These are phyloP conservation scores for Tetrahymena malaccensis DNA, from an alignment of 73 alveolate species.

Conservation along the genomic window DNA sequence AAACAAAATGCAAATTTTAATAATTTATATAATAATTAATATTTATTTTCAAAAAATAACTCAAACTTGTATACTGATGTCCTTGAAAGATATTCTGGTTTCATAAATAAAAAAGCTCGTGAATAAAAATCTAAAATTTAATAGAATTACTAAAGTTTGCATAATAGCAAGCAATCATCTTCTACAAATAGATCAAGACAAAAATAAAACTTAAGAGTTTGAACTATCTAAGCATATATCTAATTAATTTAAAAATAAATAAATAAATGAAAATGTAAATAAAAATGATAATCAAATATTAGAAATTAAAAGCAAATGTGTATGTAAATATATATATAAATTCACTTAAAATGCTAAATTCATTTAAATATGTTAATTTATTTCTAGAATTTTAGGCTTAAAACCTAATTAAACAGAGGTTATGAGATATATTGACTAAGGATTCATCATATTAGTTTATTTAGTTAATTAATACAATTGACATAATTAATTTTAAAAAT, in stretches of 20 bases:
- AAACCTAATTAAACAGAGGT: no score
- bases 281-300: neutral
- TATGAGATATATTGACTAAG: no score
- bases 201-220: neutral
- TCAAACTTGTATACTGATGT: neutral
- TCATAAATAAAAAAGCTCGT: neutral
- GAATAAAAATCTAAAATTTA: neutral
- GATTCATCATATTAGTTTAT: no score
- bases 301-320: no score
- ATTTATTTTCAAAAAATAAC: neutral
- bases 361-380: no score
- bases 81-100: neutral
- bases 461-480: no score
- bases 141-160: neutral
- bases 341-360: no score
- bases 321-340: no score
- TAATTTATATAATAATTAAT: neutral
- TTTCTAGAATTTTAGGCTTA: no score
- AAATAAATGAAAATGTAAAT: neutral
- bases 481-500: no score
- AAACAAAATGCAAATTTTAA: neutral
- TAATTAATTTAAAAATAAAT: neutral
- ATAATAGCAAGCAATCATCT: neutral
- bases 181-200: neutral
- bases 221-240: neutral